Conservation (phyloP, 305 asterid species). For the Ilex paraguariensis region DNA sequence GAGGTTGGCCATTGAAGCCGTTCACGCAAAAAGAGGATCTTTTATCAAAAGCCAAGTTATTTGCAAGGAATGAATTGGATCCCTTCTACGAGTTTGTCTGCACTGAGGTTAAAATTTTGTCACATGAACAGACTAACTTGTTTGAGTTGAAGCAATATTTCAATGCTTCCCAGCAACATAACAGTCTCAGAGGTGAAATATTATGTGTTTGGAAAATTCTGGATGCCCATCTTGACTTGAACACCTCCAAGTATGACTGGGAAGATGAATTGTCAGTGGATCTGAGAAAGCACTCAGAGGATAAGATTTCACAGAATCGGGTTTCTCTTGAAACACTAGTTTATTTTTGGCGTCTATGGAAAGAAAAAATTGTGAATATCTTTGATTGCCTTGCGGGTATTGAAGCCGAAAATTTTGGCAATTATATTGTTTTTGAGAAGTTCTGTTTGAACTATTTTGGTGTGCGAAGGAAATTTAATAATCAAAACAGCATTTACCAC, state of each 20-base stretch:
- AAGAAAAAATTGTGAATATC: conserved; percentile 20
- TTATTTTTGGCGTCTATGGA: conserved; percentile 50
- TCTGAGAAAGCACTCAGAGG: conserved; percentile 17
- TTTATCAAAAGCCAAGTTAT: conserved; percentile 27
- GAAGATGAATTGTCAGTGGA: conserved; percentile 21
- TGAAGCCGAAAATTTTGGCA: conserved; percentile 13
- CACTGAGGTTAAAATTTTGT: conserved; percentile 31
- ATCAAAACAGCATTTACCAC: conserved; percentile 14
- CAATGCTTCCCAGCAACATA: conserved; percentile 18
- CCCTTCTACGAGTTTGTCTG: conserved; percentile 28
- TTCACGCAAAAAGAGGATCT: conserved; percentile 38
- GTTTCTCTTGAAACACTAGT: conserved; percentile 36
- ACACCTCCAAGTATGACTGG: conserved; percentile 28
- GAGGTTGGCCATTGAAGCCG: conserved; percentile 52
- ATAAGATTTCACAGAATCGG: conserved; percentile 23
- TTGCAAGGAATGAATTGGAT: conserved; percentile 32
- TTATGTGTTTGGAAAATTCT: conserved; percentile 37
- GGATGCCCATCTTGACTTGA: conserved; percentile 36
- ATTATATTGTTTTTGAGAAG: conserved; percentile 14
- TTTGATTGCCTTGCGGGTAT: conserved; percentile 36
- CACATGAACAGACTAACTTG: conserved; percentile 26
- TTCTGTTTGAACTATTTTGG: conserved; percentile 51
- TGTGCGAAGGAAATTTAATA: conserved; percentile 26
- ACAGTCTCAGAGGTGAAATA: conserved; percentile 27
- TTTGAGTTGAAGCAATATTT: conserved; percentile 29